These are phyloP conservation scores for Aspergillus asperescens DNA, from an alignment of 495 filamentous ascomycete species.

Conservation along the genomic window DNA sequence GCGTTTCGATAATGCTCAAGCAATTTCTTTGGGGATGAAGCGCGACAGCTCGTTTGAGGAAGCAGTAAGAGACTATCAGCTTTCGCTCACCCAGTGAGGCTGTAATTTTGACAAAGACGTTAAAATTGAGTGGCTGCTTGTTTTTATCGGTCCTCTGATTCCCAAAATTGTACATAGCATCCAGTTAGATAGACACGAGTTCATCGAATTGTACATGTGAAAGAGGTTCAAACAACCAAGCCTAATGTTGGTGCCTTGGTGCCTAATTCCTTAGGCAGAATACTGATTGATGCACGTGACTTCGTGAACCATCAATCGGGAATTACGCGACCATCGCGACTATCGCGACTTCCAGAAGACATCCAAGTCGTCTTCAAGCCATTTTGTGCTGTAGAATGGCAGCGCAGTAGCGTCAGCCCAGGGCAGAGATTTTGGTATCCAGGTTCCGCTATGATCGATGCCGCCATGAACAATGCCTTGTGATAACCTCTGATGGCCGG, in stretches of 20 bases:
- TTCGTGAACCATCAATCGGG: background rate
- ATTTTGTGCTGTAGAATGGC: background rate
- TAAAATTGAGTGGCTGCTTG: background rate
- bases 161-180: slow-evolving; percentile 3
- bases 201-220: too few species aligned
- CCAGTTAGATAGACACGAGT: background rate
- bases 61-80: slow-evolving; percentile 50
- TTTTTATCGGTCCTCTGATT: background rate
- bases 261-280: background rate
- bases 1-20: slow-evolving; percentile 56
- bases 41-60: slow-evolving; percentile 53
- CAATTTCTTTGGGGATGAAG: slow-evolving; percentile 53
- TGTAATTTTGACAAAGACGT: too few species aligned
- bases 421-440: background rate
- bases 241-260: background rate
- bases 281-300: background rate
- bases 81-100: slow-evolving; percentile 24
- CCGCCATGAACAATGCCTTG: background rate
- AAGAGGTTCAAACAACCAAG: too few species aligned
- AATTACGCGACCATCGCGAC: background rate
- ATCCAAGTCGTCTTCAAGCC: background rate
- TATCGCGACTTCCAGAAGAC: background rate
- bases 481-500: background rate
- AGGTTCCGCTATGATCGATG: background rate
- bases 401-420: background rate